Evolutionary conservation across 208 protist species (phyloP).

Genomic region (Crithidia expoeki): DNA sequence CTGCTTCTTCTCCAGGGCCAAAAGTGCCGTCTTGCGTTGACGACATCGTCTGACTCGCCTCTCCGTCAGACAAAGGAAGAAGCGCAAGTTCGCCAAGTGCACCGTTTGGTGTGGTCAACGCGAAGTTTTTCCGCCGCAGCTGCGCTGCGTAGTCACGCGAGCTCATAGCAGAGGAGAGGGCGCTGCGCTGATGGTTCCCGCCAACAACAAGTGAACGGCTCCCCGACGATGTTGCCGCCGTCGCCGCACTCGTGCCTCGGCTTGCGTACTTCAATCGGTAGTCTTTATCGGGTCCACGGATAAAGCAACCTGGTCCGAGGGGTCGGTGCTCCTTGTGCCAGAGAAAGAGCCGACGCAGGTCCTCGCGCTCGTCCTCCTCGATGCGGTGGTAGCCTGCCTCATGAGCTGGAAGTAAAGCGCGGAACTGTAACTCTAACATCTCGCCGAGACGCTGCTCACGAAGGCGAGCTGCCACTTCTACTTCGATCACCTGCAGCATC

Average conservation of each 20-base stretch:
- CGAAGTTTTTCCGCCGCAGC: conserved; percentile 11
- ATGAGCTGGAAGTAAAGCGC: conserved; percentile 50
- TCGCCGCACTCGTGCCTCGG: background rate
- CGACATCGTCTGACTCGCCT: background rate
- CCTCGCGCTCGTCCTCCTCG: conserved; percentile 41
- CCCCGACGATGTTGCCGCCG: background rate
- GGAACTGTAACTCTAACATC: conserved; percentile 34
- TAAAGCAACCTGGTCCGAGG: conserved; percentile 48
- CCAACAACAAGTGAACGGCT: background rate
- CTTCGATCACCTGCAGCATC: conserved; percentile 57
- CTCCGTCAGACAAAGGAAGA: background rate
- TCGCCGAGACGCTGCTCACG: conserved; percentile 43
- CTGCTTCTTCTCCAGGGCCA: conserved; percentile 20
- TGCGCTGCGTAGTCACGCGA: conserved; percentile 20
- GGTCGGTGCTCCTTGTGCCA: conserved; percentile 64
- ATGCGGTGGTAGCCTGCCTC: conserved; percentile 35
- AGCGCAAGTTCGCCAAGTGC: conserved; percentile 13
- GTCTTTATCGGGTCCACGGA: conserved; percentile 34
- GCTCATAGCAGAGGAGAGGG: background rate
- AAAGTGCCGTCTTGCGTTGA: conserved; percentile 24
- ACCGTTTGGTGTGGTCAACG: background rate
- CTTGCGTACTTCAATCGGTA: conserved; percentile 27
- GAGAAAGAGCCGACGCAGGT: conserved; percentile 33
- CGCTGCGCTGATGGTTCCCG: too few species aligned
- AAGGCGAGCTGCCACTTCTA: conserved; percentile 27